A percentile compares a stretch with the other conserved stretches of the same genome.
phyloP scores from a whole-genome alignment of 2,329 filamentous ascomycete species.

The Sodiomyces alkalinus region DNA sequence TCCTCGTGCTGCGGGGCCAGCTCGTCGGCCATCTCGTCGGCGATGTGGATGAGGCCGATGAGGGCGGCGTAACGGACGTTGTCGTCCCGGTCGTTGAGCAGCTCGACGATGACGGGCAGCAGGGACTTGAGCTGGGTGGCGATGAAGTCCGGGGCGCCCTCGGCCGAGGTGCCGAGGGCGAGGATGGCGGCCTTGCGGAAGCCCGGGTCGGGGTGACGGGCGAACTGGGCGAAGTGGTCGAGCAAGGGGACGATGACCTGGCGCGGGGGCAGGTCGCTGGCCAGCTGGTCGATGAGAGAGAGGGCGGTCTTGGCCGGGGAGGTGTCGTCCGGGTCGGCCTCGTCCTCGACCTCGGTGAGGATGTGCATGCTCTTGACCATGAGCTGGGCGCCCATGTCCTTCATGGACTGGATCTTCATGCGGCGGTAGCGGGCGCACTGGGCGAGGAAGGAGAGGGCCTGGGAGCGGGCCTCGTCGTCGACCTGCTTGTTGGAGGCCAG shows the following conservation, averaged over 20 bases:
- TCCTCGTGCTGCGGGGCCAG: slow-evolving; percentile 72
- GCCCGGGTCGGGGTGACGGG: slow-evolving; percentile 56
- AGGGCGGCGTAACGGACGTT: slow-evolving; percentile 78
- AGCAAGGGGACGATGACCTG: slow-evolving; percentile 90
- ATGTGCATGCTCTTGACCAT: slow-evolving; percentile 82
- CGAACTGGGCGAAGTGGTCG: slow-evolving; percentile 71
- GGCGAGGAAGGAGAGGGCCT: slow-evolving; percentile 87
- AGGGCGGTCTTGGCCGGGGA: slow-evolving; percentile 77
- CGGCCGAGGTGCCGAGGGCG: slow-evolving; percentile 82
- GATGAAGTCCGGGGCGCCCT: slow-evolving; percentile 95
- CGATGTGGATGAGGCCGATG: slow-evolving; percentile 75
- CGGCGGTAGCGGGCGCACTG: slow-evolving; percentile 85
- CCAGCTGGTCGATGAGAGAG: slow-evolving; percentile 75
- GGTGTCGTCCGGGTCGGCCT: slow-evolving; percentile 58
- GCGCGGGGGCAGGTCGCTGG: slow-evolving; percentile 76
- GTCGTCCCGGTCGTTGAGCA: slow-evolving; percentile 72
- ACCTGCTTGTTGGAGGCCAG: slow-evolving; percentile 61
- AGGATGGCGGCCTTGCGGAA: slow-evolving; percentile 84
- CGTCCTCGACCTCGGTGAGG: slow-evolving; percentile 73
- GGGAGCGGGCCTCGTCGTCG: slow-evolving; percentile 73
- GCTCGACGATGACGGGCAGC: slow-evolving; percentile 67
- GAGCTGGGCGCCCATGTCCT: slow-evolving; percentile 68
- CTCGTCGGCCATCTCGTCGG: slow-evolving; percentile 86
- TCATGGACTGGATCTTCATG: slow-evolving; percentile 86
- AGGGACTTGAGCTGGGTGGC: slow-evolving; percentile 80